These are phyloP conservation scores for Venturia asperata DNA, from an alignment of 2,329 filamentous ascomycete species.

Conservation along the genomic window DNA sequence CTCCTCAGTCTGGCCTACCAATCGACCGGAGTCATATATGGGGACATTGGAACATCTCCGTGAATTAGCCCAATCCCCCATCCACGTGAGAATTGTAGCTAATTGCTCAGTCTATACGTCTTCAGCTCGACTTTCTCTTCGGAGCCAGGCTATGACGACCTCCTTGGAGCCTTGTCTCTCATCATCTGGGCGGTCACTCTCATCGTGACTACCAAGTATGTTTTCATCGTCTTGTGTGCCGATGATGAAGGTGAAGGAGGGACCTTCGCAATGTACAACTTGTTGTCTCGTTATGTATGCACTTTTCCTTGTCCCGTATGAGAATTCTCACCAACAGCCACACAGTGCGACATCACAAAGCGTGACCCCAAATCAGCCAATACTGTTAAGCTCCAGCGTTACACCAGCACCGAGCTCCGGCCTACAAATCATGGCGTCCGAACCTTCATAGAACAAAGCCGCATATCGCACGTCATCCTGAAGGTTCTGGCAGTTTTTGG, in stretches of 20 bases:
- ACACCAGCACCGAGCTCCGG: constrained; percentile 50
- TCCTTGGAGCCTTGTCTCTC: constrained; percentile 59
- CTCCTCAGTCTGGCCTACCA: constrained; percentile 48
- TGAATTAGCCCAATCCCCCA: no score
- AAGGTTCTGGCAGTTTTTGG: constrained; percentile 58
- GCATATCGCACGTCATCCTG: constrained; percentile 45
- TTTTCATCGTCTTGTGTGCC: constrained; percentile 57
- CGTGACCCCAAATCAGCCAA: constrained; percentile 51
- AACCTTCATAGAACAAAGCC: constrained; percentile 51
- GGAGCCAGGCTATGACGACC: constrained; percentile 49
- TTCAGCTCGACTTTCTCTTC: constrained; percentile 59
- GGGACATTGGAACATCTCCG: constrained; percentile 59
- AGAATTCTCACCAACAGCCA: no score
- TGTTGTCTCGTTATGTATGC: constrained; percentile 38
- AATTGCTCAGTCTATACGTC: constrained; percentile 49
- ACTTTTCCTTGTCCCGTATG: no score
- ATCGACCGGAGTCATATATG: constrained; percentile 60
- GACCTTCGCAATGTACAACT: constrained; percentile 15
- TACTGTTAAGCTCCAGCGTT: constrained; percentile 53
- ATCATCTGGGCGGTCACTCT: constrained; percentile 63
- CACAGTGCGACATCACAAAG: constrained; percentile 52
- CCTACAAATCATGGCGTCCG: constrained; percentile 48
- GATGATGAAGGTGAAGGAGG: constrained; percentile 63
- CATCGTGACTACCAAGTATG: constrained; percentile 64
- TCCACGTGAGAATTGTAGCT: no score